Conservation (phyloP, 371 early-diverging fungal species). For the Mortierella sp. region DNA sequence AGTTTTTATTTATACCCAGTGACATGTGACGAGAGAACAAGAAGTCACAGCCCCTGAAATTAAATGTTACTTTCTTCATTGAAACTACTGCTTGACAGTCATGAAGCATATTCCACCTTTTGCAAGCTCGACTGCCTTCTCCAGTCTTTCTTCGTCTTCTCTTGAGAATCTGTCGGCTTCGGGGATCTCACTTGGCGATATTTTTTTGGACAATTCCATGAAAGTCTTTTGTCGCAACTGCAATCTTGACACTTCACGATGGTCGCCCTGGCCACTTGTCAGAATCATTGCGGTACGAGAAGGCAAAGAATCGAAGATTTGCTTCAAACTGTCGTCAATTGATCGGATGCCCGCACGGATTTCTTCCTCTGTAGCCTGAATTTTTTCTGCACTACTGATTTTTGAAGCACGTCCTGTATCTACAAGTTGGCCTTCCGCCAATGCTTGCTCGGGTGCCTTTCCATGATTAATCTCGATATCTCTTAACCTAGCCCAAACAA, state of each 20-base stretch:
- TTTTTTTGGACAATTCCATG: constrained; percentile 27
- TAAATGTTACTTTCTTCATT: not conserved
- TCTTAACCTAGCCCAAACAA: constrained; percentile 57
- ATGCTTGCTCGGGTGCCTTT: constrained; percentile 18
- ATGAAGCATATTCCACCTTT: constrained; percentile 47
- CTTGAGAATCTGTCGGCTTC: constrained; percentile 29
- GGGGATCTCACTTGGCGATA: constrained; percentile 22
- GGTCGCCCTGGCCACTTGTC: constrained; percentile 64
- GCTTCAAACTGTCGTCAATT: constrained; percentile 57
- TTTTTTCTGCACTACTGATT: constrained; percentile 41
- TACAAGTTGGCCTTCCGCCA: constrained; percentile 15
- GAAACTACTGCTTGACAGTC: constrained; percentile 20
- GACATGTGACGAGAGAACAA: no score
- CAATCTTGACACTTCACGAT: constrained; percentile 56
- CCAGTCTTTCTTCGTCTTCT: constrained; percentile 23
- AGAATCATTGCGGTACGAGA: constrained; percentile 62
- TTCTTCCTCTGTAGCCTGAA: constrained; percentile 44
- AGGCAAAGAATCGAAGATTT: constrained; percentile 60
- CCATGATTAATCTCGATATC: constrained; percentile 57
- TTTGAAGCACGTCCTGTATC: constrained; percentile 34
- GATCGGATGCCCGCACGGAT: constrained; percentile 31
- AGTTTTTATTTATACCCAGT: no score
- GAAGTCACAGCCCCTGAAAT: no score
- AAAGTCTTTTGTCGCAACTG: constrained; percentile 34
- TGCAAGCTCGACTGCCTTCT: constrained; percentile 35